Base-by-base conservation (phyloP, 2,329 filamentous ascomycete species). In the Alternaria sp. region DNA sequence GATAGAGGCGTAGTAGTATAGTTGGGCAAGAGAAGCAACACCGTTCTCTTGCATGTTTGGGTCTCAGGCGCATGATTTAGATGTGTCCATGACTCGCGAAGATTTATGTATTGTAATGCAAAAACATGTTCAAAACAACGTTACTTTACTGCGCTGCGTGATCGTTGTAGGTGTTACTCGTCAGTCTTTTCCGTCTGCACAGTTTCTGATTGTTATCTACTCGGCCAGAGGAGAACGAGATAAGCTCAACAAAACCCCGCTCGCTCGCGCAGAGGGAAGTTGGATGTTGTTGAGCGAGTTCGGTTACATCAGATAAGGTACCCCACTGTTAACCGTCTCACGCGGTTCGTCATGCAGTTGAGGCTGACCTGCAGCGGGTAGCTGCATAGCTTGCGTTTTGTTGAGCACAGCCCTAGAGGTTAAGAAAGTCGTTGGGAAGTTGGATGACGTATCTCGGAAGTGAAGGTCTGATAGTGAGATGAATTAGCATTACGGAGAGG, bases 71-170 rank as follows among this genome's bases (percentile, higher is more conserved):
- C 28, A 32, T 57, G 26, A 34, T 36, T 52, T 58, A 43, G 20
- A 58, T 47, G 42, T 47, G 49, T 47, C 14, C 41, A 54, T 54
- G 49, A n/a, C 44, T 54, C 30, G 52, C 32, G 46, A 47, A 54
- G 26, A 49, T 32, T 56, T 59, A 56, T 44, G 57, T 51, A 56
- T 51, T 59, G 52, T 56, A 59, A 56, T 59, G 52, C 39, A 51
- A 43, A 32, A 49, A 48, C 46, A 56, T 41, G 41, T 39, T 49
- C 39, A 46, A 54, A 48, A 28, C n/a, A 28, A 43, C 26, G 8
- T 18, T 4, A 7, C 11, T 39, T 5, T 7, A 24, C 18, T 16
- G 4, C 5, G 20, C 22, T 42, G 39, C 20, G 11, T 42, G 39
- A 24, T 42, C 11, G 7, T 24, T 24, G 8, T 6, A 2, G 12